phyloP scores from a whole-genome alignment of 768 basidiomycete genomes.

The Sistotremastrum suecicum region DNA sequence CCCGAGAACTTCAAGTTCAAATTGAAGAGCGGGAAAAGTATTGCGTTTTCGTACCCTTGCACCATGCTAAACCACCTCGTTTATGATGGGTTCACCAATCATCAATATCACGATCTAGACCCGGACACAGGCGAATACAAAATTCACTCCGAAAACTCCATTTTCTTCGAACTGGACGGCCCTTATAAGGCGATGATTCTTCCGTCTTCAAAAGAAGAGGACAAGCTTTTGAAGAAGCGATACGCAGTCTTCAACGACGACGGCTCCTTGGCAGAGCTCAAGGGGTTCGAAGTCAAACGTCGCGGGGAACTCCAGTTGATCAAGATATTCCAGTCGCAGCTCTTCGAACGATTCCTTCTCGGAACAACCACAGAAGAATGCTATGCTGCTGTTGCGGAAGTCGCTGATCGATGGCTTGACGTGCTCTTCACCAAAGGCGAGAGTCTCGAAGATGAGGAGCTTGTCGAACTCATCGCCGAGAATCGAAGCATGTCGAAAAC shows the following conservation, averaged over 20 bases:
- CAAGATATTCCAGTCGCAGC: conserved; percentile 98
- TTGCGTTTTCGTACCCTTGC: conserved; percentile 90
- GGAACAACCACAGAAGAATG: conserved; percentile 91
- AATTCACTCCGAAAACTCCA: conserved; percentile 90
- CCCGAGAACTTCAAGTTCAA: conserved; percentile 98
- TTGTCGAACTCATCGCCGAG: conserved; percentile 96
- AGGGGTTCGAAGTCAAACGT: conserved; percentile 98
- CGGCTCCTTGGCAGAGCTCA: conserved; percentile 92
- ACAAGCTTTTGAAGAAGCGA: conserved; percentile 94
- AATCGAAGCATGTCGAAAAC: conserved; percentile 97
- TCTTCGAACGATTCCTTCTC: conserved; percentile 94
- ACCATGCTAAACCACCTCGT: conserved; percentile 99
- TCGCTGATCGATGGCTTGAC: conserved; percentile 96
- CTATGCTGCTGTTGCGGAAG: conserved; percentile 82
- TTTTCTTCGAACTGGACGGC: conserved; percentile 98
- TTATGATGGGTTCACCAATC: conserved; percentile 87
- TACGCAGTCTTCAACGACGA: conserved; percentile 99
- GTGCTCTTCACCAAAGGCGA: conserved; percentile 80
- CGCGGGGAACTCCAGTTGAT: conserved; percentile 95
- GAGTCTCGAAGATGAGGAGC: conserved; percentile 78
- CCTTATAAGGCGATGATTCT: conserved; percentile 99
- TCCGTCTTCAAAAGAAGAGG: conserved; percentile 97
- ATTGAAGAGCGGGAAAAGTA: conserved; percentile 71
- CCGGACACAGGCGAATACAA: conserved; percentile 71
- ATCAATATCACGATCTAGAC: conserved; percentile 93